Evolutionary conservation across 441 rosid species (phyloP).

Genomic region (California macrophylla): DNA sequence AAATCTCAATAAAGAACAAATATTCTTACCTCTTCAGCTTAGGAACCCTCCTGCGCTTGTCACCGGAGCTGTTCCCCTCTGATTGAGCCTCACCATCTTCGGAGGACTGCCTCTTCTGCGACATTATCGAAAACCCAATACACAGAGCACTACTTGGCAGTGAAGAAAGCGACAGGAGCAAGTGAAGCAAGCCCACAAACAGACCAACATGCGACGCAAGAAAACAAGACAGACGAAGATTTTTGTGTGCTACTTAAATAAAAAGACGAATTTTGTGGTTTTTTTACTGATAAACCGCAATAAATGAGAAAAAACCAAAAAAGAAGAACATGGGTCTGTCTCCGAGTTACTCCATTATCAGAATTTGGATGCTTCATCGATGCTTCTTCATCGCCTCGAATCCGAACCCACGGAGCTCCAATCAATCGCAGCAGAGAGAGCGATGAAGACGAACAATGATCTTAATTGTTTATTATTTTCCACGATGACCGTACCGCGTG

Average conservation of each 20-base stretch:
- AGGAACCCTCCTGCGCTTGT: conserved; percentile 49
- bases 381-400: not conserved
- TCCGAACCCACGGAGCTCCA: not conserved
- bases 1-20: not conserved
- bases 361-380: not conserved
- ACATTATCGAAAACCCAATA: conserved; percentile 30
- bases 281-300: not conserved
- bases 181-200: not conserved
- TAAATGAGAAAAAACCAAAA: not conserved
- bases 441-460: too few relatives aligned
- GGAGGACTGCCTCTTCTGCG: conserved; percentile 67
- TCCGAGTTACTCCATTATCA: not conserved
- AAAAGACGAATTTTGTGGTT: not conserved
- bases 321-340: not conserved
- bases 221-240: not conserved
- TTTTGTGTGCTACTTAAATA: too few relatives aligned
- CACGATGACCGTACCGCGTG: too few relatives aligned
- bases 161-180: not conserved
- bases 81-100: conserved; percentile 50
- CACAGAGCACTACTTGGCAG: not conserved
- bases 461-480: too few relatives aligned
- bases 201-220: not conserved
- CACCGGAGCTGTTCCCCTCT: conserved; percentile 33
- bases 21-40: not conserved
- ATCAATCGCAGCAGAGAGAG: too few relatives aligned